A percentile compares a stretch with the other conserved stretches of the same genome.
These are phyloP conservation scores for Sugiyamaella paludigena DNA, from an alignment of 1,139 yeast genomes.

Conservation along the genomic window DNA sequence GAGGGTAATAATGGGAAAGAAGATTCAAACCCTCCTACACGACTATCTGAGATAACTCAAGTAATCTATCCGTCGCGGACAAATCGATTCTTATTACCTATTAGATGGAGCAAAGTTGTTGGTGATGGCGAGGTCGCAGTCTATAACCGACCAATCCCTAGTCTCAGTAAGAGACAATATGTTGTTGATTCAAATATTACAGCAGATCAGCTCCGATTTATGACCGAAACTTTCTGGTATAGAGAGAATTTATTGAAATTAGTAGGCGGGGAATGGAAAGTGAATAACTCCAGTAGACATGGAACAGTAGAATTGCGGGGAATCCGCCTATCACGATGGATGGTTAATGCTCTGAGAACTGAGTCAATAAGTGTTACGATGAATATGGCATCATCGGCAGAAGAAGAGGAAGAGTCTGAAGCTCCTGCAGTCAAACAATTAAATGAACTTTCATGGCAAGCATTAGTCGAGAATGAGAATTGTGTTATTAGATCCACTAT, in stretches of 20 bases:
- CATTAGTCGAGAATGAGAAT: conserved; percentile 27
- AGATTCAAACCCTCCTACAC: background rate
- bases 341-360: conserved; percentile 46
- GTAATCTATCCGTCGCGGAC: conserved; percentile 51
- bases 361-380: conserved; percentile 46
- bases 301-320: conserved; percentile 69
- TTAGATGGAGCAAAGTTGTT: conserved; percentile 51
- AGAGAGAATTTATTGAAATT: conserved; percentile 59
- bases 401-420: conserved; percentile 25
- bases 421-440: conserved; percentile 11
- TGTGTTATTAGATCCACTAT: conserved; percentile 26
- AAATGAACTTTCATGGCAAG: conserved; percentile 20
- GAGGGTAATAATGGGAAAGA: conserved; percentile 34
- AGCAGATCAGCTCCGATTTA: conserved; percentile 50
- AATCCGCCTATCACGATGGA: conserved; percentile 52
- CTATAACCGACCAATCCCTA: conserved; percentile 61
- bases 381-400: conserved; percentile 24
- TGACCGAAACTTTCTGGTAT: conserved; percentile 76
- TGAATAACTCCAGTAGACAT: conserved; percentile 32
- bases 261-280: conserved; percentile 65
- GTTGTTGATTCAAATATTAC: conserved; percentile 58
- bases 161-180: conserved; percentile 69
- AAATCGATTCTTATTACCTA: conserved; percentile 64
- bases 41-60: conserved; percentile 27
- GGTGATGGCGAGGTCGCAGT: conserved; percentile 38